Evolutionary conservation across 1,139 yeast genomes (phyloP), one percentile per base, ranked within the genome.

Genomic region (Nadsonia commutata): DNA sequence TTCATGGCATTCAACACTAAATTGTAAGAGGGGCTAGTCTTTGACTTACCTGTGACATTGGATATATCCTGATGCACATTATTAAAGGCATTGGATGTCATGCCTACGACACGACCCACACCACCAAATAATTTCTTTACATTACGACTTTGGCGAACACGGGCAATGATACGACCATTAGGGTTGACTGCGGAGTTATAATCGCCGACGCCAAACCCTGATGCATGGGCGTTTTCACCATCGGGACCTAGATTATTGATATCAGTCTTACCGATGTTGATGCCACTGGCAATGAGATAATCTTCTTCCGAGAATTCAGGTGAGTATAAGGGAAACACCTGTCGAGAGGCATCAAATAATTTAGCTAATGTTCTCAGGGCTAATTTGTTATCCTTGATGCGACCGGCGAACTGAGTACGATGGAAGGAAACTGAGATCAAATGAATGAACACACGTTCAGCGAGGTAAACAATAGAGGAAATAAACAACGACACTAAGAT

Each of bases 401-500:
- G 57, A 40, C 50, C 42, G 3, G 69, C 61, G 51, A 65, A 63
- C 37, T 68, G 58, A 9, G 66, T 64, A 46, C 58, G 55, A 55
- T 66, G 70, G 57, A 63, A 66, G 19, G 61, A 60, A n/a, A 66
- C 64, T 3, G 68, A 64, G 47, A 66, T 55, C 48, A 63, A 49
- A 43, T 66, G 67, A 38, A 66, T 57, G 44, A 63, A 46, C 31
- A 63, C 48, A 42, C 65, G 56, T 50, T 66, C 70, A 8, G 56
- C 60, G 31, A 62, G 52, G 48, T 53, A 64, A 27, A 66, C 56
- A 39, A 64, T 50, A 1, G 67, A 56, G 3, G 64, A 54, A 18
- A 66, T 56, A 18, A 66, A 51, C 36, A 62, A 44, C 0, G 68
- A 65, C 3, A 64, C 68, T 38, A 65, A 50, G 20, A 66, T 54